Conservation (phyloP, 1,139 yeast species). For the Saccharomyces hybrid region DNA sequence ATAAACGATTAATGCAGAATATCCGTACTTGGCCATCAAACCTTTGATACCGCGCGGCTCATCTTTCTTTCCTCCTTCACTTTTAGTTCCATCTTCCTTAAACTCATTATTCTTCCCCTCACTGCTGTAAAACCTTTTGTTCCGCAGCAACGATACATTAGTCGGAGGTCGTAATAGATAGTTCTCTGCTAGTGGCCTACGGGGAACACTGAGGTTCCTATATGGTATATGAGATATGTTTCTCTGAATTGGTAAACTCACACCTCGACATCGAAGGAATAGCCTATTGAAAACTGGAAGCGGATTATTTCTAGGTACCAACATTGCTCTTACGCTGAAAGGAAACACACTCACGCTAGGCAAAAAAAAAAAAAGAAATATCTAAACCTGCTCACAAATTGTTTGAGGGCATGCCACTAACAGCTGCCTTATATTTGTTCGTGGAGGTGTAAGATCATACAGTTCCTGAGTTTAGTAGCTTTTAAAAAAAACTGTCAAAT, state of each 20-base stretch:
- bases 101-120: not conserved
- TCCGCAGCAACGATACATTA: not conserved
- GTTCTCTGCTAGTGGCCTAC: no score
- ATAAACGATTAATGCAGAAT: constrained; percentile 83
- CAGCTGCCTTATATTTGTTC: not conserved
- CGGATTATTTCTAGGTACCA: not conserved
- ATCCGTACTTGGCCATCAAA: constrained; percentile 80
- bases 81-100: not conserved
- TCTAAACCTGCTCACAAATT: no score
- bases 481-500: not conserved
- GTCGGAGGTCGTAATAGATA: not conserved
- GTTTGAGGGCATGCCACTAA: no score
- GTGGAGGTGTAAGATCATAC: not conserved
- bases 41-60: constrained; percentile 38
- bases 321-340: not conserved
- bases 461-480: not conserved
- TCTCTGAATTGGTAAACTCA: not conserved
- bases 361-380: no score
- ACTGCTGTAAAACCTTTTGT: not conserved
- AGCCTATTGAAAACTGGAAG: not conserved
- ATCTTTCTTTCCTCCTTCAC: not conserved
- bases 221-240: not conserved
- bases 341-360: not conserved
- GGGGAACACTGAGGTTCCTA: not conserved
- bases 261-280: not conserved